Evolutionary conservation across 768 basidiomycete genomes (phyloP), one percentile per base, ranked within the genome.

Genomic region (Leucocoprinus leucothites): DNA sequence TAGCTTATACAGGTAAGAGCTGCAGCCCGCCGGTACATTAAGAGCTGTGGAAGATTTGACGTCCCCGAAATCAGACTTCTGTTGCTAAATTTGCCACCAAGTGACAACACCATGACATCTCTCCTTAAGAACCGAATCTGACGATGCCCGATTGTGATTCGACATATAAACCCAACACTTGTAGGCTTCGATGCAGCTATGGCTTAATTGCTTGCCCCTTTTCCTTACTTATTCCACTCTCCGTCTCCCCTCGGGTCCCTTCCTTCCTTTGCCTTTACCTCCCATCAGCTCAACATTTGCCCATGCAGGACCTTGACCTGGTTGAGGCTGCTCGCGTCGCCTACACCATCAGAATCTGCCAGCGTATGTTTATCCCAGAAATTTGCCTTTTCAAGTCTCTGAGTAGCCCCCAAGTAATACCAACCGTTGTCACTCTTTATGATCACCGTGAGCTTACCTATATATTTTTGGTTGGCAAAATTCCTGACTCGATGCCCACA

Each of bases 271-370:
- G 6, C 31, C 31, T 31, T 31, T 14, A n/a, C 24, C 3, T 11
- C 31, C 5, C 31, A 31, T 31, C 31, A 31, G 11, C 31, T 31
- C 11, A 11, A n/a, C n/a, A n/a, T 21, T 34, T 21, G 22, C 18
- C 9, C 3, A 52, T 52, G 51, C 19, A 43, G 13, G 9, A 31
- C 26, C 28, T 22, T 25, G 35, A 46, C 43, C 41, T 40, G 9
- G 28, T 41, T n/a, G 34, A 56, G 21, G 42, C 59, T 13, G 46
- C 24, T 16, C 48, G 44, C 48, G 60, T 60, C 24, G 58, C 56
- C 28, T 55, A 58, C 5, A 31, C 60, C 31, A 46, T 61, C 25
- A 60, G 57, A 35, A 63, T 60, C 43, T 64, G 59, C 43, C 65
- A 64, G 51, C 49, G 66, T 67, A 44, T 44, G 64, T 31, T 43